Percentiles rank a stretch among this genome's conserved stretches.
phyloP scores from a whole-genome alignment of 371 early-diverging fungal genomes.

The Mucor mucedo region DNA sequence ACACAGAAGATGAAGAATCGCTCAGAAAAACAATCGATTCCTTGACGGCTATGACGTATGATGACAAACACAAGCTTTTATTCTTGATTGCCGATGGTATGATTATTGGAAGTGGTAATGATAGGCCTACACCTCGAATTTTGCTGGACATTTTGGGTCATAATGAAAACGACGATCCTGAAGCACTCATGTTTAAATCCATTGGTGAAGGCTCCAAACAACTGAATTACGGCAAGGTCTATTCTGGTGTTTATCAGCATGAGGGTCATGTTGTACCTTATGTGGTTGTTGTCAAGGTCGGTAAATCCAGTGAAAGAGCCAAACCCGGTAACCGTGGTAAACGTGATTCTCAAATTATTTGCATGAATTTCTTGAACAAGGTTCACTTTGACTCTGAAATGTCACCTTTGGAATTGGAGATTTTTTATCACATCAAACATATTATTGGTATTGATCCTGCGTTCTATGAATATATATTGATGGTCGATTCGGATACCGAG shows the following conservation, averaged over 20 bases:
- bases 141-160: slow-evolving; percentile 38
- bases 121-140: slow-evolving; percentile 76
- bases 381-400: slow-evolving; percentile 92
- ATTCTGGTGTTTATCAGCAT: slow-evolving; percentile 88
- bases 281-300: slow-evolving; percentile 92
- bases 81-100: slow-evolving; percentile 92
- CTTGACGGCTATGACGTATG: slow-evolving; percentile 87
- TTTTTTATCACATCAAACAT: slow-evolving; percentile 86
- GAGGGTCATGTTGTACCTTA: slow-evolving; percentile 75
- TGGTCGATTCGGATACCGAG: slow-evolving; percentile 97
- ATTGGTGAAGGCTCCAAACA: slow-evolving; percentile 87
- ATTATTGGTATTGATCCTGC: slow-evolving; percentile 84
- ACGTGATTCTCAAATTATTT: slow-evolving; percentile 97
- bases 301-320: slow-evolving; percentile 75
- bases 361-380: slow-evolving; percentile 95
- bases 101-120: slow-evolving; percentile 82
- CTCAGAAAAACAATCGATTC: slow-evolving; percentile 93
- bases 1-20: slow-evolving; percentile 97
- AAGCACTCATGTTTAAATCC: slow-evolving; percentile 81
- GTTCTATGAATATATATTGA: slow-evolving; percentile 87
- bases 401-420: slow-evolving; percentile 92
- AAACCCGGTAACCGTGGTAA: slow-evolving; percentile 98
- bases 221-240: slow-evolving; percentile 90
- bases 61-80: slow-evolving; percentile 94
- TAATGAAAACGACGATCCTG: slow-evolving; percentile 49